phyloP scores from a whole-genome alignment of 1,284 basidiomycete species.

The Apiotrichum porosum region DNA sequence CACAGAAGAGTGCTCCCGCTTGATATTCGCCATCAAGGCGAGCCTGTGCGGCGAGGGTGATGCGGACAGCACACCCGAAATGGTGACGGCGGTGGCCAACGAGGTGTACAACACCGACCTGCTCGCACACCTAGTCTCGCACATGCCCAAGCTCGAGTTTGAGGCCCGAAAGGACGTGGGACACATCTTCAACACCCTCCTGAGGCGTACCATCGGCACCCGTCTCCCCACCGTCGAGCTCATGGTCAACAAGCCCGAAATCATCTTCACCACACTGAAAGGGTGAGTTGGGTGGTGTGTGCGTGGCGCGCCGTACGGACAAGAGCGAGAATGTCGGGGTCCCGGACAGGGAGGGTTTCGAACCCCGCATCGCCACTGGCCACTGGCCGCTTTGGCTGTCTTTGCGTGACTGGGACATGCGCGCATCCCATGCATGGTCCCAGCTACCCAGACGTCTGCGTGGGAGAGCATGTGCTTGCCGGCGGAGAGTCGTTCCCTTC shows the following conservation, averaged over 20 bases:
- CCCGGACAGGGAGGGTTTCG: not conserved
- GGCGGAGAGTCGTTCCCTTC: no score
- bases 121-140: constrained; percentile 71
- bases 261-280: constrained; percentile 80
- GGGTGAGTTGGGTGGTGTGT: constrained; percentile 51
- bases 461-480: no score
- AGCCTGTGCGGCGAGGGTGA: constrained; percentile 36
- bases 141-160: constrained; percentile 86
- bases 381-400: no score
- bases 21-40: constrained; percentile 30
- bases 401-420: no score
- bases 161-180: constrained; percentile 90
- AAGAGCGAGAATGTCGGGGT: no score
- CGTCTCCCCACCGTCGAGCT: constrained; percentile 95
- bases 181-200: constrained; percentile 93
- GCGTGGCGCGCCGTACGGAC: no score
- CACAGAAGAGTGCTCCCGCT: constrained; percentile 33
- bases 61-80: constrained; percentile 59
- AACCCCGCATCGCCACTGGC: not conserved
- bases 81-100: constrained; percentile 87
- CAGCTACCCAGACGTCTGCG: no score
- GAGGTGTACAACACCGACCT: constrained; percentile 92
- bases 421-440: no score
- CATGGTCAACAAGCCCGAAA: constrained; percentile 73
- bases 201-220: constrained; percentile 87